Conservation (phyloP, 2,329 filamentous ascomycete species). For the Aschersonia sp. region DNA sequence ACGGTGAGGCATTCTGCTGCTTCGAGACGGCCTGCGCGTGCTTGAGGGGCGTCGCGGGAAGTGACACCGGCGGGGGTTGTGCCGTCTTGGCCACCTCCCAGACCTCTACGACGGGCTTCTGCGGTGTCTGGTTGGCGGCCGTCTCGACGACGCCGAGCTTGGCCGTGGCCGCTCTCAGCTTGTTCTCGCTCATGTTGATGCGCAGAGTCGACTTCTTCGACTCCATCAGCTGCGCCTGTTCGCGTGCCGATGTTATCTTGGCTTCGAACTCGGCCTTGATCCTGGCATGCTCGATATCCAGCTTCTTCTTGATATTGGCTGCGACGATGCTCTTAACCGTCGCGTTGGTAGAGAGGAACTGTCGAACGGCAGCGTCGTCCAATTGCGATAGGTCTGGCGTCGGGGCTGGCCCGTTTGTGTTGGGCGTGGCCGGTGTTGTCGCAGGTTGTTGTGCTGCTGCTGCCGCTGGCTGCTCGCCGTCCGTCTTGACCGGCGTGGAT, state of each 20-base stretch:
- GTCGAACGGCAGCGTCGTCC: conserved; percentile 39
- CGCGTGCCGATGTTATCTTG: conserved; percentile 37
- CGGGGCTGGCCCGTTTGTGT: conserved; percentile 16
- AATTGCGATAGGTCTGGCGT: conserved; percentile 30
- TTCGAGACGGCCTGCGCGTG: conserved; percentile 5
- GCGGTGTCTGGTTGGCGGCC: conserved; percentile 72
- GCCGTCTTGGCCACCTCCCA: conserved; percentile 62
- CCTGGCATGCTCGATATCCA: conserved; percentile 49
- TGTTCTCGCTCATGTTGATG: conserved; percentile 66
- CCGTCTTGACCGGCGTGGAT: conserved; percentile 6
- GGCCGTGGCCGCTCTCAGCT: conserved; percentile 45
- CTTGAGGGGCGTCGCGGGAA: conserved; percentile 4
- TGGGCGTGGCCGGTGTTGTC: conserved; percentile 18
- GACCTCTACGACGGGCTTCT: conserved; percentile 71
- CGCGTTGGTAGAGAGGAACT: conserved; percentile 39
- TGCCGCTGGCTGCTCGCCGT: conserved; percentile 16
- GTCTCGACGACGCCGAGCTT: conserved; percentile 69
- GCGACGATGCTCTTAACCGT: conserved; percentile 44
- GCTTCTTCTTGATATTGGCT: conserved; percentile 54
- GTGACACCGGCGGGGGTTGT: conserved; percentile 10
- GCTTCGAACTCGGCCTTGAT: conserved; percentile 40
- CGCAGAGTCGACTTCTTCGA: conserved; percentile 62
- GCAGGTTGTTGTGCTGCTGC: conserved; percentile 18
- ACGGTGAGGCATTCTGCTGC: conserved; percentile 11
- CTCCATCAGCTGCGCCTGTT: conserved; percentile 56